These are phyloP conservation scores for Senecio squalidus DNA, from an alignment of 140 eudicot species.

Conservation along the genomic window DNA sequence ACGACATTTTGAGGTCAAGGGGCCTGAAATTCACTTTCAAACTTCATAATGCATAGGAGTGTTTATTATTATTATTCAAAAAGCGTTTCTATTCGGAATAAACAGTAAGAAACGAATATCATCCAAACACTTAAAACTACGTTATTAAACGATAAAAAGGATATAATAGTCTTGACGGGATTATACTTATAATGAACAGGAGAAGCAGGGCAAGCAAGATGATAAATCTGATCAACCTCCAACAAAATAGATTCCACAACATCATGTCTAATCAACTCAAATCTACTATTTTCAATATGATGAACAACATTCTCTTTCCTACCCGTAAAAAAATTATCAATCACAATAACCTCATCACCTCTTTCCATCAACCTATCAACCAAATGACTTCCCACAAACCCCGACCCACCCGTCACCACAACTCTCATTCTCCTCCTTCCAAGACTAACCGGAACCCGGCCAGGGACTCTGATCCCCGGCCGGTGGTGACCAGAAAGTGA, in stretches of 20 bases:
- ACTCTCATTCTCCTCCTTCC: slow-evolving; percentile 59
- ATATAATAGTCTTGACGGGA: slow-evolving; percentile 78
- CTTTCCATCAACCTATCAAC: slow-evolving; percentile 69
- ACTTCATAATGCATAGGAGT: background rate
- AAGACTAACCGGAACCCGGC: slow-evolving; percentile 71
- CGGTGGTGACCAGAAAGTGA: slow-evolving; percentile 7
- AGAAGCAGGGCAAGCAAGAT: slow-evolving; percentile 83
- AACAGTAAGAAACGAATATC: too few species aligned
- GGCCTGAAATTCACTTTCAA: background rate
- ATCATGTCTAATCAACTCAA: slow-evolving; percentile 75
- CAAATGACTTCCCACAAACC: slow-evolving; percentile 85
- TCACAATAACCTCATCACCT: slow-evolving; percentile 75
- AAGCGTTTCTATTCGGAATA: too few species aligned
- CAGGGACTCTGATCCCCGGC: too few species aligned
- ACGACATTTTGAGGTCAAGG: background rate
- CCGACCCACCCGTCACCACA: slow-evolving; percentile 81
- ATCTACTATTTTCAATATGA: slow-evolving; percentile 57
- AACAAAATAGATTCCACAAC: slow-evolving; percentile 68
- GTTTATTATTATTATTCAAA: too few species aligned
- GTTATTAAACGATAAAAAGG: slow-evolving; percentile 30
- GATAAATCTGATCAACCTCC: slow-evolving; percentile 76
- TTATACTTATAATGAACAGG: slow-evolving; percentile 76
- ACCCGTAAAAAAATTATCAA: slow-evolving; percentile 78
- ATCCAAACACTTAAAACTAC: background rate
- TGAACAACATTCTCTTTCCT: slow-evolving; percentile 72